Conservation (phyloP, 805 yeast genomes). For the Candida sakaeoensis region DNA sequence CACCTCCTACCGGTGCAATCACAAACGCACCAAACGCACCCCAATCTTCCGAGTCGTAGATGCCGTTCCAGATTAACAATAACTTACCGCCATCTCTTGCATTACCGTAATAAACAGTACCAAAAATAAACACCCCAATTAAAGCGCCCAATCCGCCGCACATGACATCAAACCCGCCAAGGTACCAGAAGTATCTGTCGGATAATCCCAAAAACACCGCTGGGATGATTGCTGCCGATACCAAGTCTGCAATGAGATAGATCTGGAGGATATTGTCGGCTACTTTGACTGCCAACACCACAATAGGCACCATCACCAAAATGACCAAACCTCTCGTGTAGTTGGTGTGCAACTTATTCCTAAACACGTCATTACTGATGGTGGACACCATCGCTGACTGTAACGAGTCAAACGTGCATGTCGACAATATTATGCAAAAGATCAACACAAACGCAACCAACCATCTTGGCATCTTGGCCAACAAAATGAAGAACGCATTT, state of each 20-base stretch:
- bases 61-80: constrained; percentile 72
- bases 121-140: constrained; percentile 75
- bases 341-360: constrained; percentile 67
- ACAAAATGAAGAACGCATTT: constrained; percentile 68
- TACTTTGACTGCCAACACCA: constrained; percentile 77
- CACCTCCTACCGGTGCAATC: constrained; percentile 80
- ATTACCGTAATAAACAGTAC: constrained; percentile 69
- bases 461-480: constrained; percentile 79
- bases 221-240: constrained; percentile 85
- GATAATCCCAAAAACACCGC: constrained; percentile 76
- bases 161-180: constrained; percentile 78
- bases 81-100: constrained; percentile 77
- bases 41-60: constrained; percentile 79
- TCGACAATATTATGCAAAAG: constrained; percentile 68
- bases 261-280: constrained; percentile 83
- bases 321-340: constrained; percentile 71
- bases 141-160: constrained; percentile 83
- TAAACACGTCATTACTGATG: constrained; percentile 82
- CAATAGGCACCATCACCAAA: constrained; percentile 77
- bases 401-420: constrained; percentile 85
- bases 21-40: constrained; percentile 93
- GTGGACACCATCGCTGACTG: constrained; percentile 88
- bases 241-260: constrained; percentile 85
- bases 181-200: constrained; percentile 54
- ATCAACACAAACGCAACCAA: constrained; percentile 78